Evolutionary conservation across 805 yeast species (phyloP), one percentile per base, ranked within the genome.

Genomic region (Candida pseudoglaebosa): DNA sequence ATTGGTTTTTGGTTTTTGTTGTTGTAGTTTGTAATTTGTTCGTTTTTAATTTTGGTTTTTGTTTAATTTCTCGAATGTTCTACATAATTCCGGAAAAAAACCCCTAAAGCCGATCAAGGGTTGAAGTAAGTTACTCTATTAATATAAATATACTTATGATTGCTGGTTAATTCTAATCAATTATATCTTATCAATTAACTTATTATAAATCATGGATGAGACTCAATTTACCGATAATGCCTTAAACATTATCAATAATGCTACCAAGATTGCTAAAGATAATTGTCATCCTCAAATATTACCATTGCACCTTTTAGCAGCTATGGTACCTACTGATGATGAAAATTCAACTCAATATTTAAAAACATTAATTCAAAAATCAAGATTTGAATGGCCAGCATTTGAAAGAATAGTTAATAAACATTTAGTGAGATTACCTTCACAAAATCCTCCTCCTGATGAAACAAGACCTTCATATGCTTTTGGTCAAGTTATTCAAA

Each of bases 221-320:
- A 62, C 90, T 42, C 90, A 87, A 72, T 85, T 87, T 50, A 93
- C 99, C 45, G 98, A 93, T 61, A 85, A 93, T 61, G 98, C 97
- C 32, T 77, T 88, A 52, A 80, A 76, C 39, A 77, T 91, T 44
- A 72, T 93, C 36, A 83, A 85, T 50, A 72, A 78, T 53, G 95
- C 98, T 39, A 78, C 80, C 42, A 78, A 83, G 56, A 64, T 93
- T 44, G 96, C 97, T 30, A 75, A 79, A 54, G 95, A 88, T 48
- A 88, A 87, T 55, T 74, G 84, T 36, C 89, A 93, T 62, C 71
- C 91, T 6, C 91, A 86, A 57, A 69, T 93, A 40, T 68, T 77
- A 38, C 99, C 99, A n/a, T 60, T 90, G 40, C 99, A 93, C 62
- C 62, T 93, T 40, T 68, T 91, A 46, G 97, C 95, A 13, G 96